A percentile compares a stretch with the other conserved stretches of the same genome.
These are phyloP conservation scores for Oryza glaberrima DNA, from an alignment of 176 grass and related monocot genomes.

Conservation along the genomic window DNA sequence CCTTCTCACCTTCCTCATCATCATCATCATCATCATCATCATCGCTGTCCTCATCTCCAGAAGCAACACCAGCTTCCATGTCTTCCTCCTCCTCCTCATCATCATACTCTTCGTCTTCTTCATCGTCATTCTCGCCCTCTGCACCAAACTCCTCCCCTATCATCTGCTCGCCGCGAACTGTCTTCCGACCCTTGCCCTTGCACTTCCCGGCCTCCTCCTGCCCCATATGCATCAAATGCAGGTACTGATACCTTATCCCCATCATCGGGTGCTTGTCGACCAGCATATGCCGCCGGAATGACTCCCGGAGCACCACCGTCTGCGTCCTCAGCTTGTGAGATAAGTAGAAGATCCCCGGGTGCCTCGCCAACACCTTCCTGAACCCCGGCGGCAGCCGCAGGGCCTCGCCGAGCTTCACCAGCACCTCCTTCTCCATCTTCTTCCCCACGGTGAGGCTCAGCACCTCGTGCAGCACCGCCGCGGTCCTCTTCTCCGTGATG, in stretches of 20 bases:
- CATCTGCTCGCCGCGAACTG: conserved; percentile 1
- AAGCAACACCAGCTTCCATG: conserved; percentile 41
- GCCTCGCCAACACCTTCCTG: conserved; percentile 71
- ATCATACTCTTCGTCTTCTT: conserved; percentile 41
- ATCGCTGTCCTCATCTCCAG: conserved; percentile 51
- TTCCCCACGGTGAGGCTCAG: conserved; percentile 73
- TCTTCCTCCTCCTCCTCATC: conserved; percentile 38
- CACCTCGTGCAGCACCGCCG: conserved; percentile 75
- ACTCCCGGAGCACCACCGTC: conserved; percentile 85
- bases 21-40: conserved; percentile 57
- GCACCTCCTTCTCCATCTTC: conserved; percentile 85
- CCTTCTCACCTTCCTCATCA: conserved; percentile 41
- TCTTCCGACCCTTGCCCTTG: conserved; percentile 48
- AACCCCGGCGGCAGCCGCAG: conserved; percentile 69
- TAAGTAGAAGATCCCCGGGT: conserved; percentile 92
- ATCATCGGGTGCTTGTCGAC: conserved; percentile 87
- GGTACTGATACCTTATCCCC: conserved; percentile 80
- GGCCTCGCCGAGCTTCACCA: conserved; percentile 72
- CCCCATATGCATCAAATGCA: conserved; percentile 95
- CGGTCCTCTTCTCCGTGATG: conserved; percentile 80
- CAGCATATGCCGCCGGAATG: conserved; percentile 70
- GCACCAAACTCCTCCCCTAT: conserved; percentile 33
- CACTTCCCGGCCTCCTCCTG: conserved; percentile 50
- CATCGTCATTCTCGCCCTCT: conserved; percentile 38
- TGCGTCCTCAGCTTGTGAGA: conserved; percentile 82